Evolutionary conservation across 495 filamentous ascomycete species (phyloP).

Genomic region (Apodospora peruviana): DNA sequence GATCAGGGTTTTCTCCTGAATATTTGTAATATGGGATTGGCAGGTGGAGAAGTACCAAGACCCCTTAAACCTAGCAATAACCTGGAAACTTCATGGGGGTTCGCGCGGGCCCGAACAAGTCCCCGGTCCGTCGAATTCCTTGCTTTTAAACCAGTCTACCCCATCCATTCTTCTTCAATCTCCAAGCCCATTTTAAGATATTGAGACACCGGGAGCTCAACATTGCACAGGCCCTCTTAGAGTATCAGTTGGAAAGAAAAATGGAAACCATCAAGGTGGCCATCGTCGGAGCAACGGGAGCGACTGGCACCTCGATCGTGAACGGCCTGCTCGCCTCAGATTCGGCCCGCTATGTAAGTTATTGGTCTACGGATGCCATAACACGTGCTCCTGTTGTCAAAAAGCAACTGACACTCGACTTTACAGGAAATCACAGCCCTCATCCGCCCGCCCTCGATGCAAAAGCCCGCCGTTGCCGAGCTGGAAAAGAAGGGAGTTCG

Average conservation of each 20-base stretch:
- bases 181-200: background rate
- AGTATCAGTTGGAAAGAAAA: background rate
- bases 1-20: background rate
- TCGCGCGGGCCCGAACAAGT: background rate
- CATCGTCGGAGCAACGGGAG: background rate
- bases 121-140: background rate
- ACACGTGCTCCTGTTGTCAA: background rate
- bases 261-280: background rate
- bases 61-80: too few species aligned
- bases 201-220: background rate
- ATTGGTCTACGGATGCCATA: background rate
- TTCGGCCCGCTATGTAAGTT: background rate
- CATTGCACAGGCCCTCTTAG: background rate
- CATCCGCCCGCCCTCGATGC: background rate
- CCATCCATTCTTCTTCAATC: background rate
- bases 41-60: background rate
- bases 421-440: background rate
- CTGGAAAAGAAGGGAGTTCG: background rate
- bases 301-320: background rate
- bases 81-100: too few species aligned
- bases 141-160: background rate
- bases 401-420: background rate
- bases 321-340: background rate
- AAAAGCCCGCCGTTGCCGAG: background rate
- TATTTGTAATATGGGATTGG: background rate